These are phyloP conservation scores for Scutellaria minor DNA, from an alignment of 257 asterid species.

Conservation along the genomic window DNA sequence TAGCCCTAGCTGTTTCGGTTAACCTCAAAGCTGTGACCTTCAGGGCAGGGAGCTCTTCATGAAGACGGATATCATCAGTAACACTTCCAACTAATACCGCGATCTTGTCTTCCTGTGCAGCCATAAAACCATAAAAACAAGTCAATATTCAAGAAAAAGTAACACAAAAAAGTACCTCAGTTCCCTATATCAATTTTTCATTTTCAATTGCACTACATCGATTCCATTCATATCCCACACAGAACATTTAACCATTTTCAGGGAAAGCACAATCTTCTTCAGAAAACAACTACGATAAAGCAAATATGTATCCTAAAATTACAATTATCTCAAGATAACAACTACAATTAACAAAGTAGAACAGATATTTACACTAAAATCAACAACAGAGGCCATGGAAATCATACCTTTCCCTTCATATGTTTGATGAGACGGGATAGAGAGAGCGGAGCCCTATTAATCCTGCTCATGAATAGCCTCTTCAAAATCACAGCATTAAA, in stretches of 20 bases:
- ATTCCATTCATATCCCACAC: too few species aligned
- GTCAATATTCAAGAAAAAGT: neutral
- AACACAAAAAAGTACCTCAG: too few species aligned
- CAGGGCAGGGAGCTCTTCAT: constrained; percentile 64
- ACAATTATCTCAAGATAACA: neutral
- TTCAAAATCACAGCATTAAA: constrained; percentile 83
- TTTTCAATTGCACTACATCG: neutral
- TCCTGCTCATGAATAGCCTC: constrained; percentile 90
- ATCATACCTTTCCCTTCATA: constrained; percentile 73
- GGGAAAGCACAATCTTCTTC: neutral
- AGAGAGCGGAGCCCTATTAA: constrained; percentile 84
- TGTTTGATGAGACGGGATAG: constrained; percentile 71
- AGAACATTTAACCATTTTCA: neutral
- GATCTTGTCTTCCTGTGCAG: constrained; percentile 70
- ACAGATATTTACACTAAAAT: neutral
- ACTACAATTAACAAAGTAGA: neutral
- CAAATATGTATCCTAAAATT: too few species aligned
- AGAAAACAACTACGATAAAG: too few species aligned
- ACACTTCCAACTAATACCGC: constrained; percentile 85
- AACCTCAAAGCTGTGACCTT: constrained; percentile 84
- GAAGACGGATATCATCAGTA: constrained; percentile 71
- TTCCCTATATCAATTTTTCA: neutral
- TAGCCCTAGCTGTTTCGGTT: constrained; percentile 90
- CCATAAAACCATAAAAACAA: neutral
- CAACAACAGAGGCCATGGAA: neutral